Evolutionary conservation across 805 yeast species (phyloP), one percentile per base, ranked within the genome.

Genomic region (Komagataella kurtzmanii): DNA sequence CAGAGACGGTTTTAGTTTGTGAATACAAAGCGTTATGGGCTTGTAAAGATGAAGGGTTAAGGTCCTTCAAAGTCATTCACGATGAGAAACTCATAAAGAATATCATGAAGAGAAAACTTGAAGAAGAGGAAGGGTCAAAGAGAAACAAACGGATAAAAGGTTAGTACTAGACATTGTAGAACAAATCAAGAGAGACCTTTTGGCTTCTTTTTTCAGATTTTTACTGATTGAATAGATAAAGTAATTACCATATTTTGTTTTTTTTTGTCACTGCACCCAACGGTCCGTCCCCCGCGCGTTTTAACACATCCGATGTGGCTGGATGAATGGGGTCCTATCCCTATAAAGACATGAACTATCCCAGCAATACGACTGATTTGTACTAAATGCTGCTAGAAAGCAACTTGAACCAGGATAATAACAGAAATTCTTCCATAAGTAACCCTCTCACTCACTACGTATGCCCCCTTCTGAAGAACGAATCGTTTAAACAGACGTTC

Each of bases 31-130:
- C 86, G 2, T 62, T 85, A 19, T 64, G 65, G 50, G 65, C 63
- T 47, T 70, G 81, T 57, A 24, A 56, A 7, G 54, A 47, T 3
- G 56, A 59, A 12, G 53, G 53, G 0, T 65, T 68, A 17, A n/a
- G 10, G 45, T 24, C 30, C 12, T 61, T 66, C 10, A 66, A 64
- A 50, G 54, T 75, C 30, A 75, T 85, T 40, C 77, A 75, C 5
- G 89, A 84, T 65, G 76, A 70, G 1, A 83, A 81, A 61, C 61
- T 84, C 47, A 62, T 81, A 48, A 72, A 78, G 51, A 81, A 81
- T 58, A 74, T 84, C 23, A 54, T 79, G 53, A 85, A 83, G 60
- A 73, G 81, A 56, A 73, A 71, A 52, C 14, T 57, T 3, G 65
- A 62, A 46, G 60, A 60, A 10, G 62, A 59, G 17, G 61, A 59